phyloP scores from a whole-genome alignment of 352 stramenopile species.

The Phytophthora capsici region DNA sequence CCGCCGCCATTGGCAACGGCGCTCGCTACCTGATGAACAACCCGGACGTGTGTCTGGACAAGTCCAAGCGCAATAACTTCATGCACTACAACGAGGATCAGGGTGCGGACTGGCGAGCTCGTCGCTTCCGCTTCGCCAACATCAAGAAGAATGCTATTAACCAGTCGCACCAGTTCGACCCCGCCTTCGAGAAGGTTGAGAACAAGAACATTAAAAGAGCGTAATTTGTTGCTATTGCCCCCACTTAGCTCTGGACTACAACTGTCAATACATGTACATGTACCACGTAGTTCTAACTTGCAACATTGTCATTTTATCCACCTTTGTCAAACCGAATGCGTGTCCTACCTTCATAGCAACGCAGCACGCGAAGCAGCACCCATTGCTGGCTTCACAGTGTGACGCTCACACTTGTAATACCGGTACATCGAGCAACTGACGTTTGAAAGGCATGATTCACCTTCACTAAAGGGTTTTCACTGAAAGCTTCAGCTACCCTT shows the following conservation, averaged over 20 bases:
- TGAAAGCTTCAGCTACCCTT: too few relatives aligned
- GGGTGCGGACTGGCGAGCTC: conserved; percentile 43
- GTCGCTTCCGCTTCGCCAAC: conserved; percentile 57
- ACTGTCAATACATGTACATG: background rate
- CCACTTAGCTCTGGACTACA: too few relatives aligned
- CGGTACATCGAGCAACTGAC: too few relatives aligned
- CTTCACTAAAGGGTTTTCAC: too few relatives aligned
- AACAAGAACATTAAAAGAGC: conserved; percentile 40
- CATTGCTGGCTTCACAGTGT: too few relatives aligned
- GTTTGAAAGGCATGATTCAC: too few relatives aligned
- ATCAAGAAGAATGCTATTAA: conserved; percentile 63
- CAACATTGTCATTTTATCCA: background rate
- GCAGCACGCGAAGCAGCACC: too few relatives aligned
- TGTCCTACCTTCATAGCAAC: background rate
- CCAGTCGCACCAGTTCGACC: conserved; percentile 63
- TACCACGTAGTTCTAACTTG: too few relatives aligned
- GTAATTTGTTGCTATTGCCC: background rate
- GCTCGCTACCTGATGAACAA: conserved; percentile 34
- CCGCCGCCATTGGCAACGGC: conserved; percentile 21
- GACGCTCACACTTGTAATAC: too few relatives aligned
- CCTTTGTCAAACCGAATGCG: background rate
- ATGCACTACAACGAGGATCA: conserved; percentile 46
- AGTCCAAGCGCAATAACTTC: conserved; percentile 48
- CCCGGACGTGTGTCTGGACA: conserved; percentile 55
- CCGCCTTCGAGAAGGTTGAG: conserved; percentile 52